Base-by-base conservation (phyloP, 768 basidiomycete species). In the Pleurotus eryngii region DNA sequence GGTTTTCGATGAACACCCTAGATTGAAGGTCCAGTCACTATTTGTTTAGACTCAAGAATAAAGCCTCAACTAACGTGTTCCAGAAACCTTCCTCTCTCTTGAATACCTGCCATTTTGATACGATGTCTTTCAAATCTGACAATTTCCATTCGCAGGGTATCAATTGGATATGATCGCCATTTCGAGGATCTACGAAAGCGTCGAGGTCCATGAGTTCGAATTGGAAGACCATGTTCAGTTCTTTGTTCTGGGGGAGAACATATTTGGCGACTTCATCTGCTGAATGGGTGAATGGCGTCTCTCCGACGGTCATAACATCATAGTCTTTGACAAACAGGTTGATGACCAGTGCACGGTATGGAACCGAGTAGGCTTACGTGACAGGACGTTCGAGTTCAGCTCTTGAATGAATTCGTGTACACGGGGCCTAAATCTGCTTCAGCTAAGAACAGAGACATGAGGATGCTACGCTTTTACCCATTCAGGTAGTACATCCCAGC, bases 1-100 rank as follows among this genome's bases (percentile, higher is more conserved):
- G 87, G 66, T 89, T 87, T 69, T 89, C 87, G 43, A 86, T 80
- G 69, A 78, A 87, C 5, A 81, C 68, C n/a, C 84, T 85, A 51
- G 18, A 40, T 22, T 43, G 54, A 26, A 42, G 27, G 48, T 11
- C 2, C 30, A 9, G 30, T 30, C 30, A 30, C 27, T 30, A 9
- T 30, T 9, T 30, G 7, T 7, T 30, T 30, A 8, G 27, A 30
- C 27, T 30, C 27, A 3, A 1, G 27, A 8, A 9, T 30, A 30
- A 8, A 30, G 6, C 27, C 27, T 30, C 27, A 35, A 70, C 81
- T 60, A 60, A 85, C 79, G 85, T 70, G 62, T 87, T 87, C 87
- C 88, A 89, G 56, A 79, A 89, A 0, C 83, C 84, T 46, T 80
- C 76, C 7, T 79, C 76, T 4, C 82, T 75, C 67, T 82, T 80